Percentiles rank a stretch among this genome's conserved stretches.
Evolutionary conservation across 2,329 filamentous ascomycete species (phyloP).

Genomic region (Ceratocystis eucalypticola): DNA sequence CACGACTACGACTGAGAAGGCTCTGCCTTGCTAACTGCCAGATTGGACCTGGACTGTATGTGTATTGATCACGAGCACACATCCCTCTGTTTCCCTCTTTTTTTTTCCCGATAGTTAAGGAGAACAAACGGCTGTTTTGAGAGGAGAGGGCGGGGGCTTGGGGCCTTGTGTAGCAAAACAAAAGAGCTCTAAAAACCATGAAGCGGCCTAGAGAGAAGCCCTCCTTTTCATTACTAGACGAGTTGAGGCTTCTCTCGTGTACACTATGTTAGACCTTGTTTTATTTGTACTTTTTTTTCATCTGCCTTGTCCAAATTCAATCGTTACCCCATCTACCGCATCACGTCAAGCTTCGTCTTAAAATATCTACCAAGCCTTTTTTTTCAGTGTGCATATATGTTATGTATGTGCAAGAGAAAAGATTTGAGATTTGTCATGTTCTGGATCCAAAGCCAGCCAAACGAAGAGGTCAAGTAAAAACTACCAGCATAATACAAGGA

Average conservation of each 20-base stretch:
- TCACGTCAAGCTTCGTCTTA: not conserved
- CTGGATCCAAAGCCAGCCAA: not conserved
- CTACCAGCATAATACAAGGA: not conserved
- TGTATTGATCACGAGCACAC: not conserved
- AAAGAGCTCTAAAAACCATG: not conserved
- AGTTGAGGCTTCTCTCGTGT: constrained; percentile 13
- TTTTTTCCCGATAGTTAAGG: not conserved
- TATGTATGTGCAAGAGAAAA: not conserved
- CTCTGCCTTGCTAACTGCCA: not conserved
- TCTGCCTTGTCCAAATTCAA: not conserved
- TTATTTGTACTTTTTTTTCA: constrained; percentile 17
- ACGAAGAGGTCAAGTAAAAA: not conserved
- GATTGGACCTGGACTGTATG: not conserved
- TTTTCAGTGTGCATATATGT: too few relatives aligned
- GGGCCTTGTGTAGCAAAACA: not conserved
- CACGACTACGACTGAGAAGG: not conserved
- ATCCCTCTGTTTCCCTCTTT: not conserved
- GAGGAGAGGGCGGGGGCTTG: not conserved
- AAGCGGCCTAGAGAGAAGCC: constrained; percentile 1
- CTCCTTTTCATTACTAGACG: not conserved
- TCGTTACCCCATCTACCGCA: not conserved
- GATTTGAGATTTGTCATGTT: constrained; percentile 4
- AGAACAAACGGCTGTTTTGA: not conserved
- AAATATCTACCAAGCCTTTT: too few relatives aligned
- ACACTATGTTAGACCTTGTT: constrained; percentile 18